A percentile compares a stretch with the other conserved stretches of the same genome.
phyloP scores from a whole-genome alignment of 2,329 filamentous ascomycete genomes.

The Paracoccidioides lutzii region DNA sequence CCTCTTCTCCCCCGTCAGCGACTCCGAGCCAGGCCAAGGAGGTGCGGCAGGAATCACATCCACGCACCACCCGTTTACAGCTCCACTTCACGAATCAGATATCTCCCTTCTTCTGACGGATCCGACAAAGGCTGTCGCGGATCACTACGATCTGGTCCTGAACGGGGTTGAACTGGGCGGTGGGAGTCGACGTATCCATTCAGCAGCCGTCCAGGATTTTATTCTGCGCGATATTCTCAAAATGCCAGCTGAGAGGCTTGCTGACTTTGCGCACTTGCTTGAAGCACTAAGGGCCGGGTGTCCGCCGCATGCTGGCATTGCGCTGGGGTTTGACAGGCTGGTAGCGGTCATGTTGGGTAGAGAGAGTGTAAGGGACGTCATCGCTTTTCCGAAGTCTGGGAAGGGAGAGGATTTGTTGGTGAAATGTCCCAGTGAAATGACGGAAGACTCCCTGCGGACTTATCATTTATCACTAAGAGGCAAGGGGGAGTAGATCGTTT shows the following conservation, averaged over 20 bases:
- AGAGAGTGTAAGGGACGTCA: constrained; percentile 76
- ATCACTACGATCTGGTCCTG: constrained; percentile 91
- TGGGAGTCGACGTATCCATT: constrained; percentile 84
- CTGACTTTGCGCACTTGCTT: constrained; percentile 73
- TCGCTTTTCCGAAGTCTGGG: constrained; percentile 91
- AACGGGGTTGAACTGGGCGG: constrained; percentile 93
- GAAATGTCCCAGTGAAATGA: constrained; percentile 59
- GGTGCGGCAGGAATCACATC: constrained; percentile 67
- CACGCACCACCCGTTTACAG: constrained; percentile 93
- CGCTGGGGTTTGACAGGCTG: constrained; percentile 80
- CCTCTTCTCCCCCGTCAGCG: constrained; percentile 64
- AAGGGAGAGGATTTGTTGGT: constrained; percentile 79
- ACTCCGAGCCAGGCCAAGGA: constrained; percentile 63
- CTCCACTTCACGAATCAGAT: constrained; percentile 59
- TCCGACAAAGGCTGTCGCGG: constrained; percentile 60
- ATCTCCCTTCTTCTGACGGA: constrained; percentile 60
- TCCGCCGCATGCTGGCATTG: constrained; percentile 88
- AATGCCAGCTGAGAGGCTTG: constrained; percentile 59
- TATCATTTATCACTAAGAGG: constrained; percentile 42
- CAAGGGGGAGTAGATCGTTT: background rate
- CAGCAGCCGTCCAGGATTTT: constrained; percentile 67
- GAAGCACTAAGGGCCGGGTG: constrained; percentile 73
- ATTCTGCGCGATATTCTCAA: constrained; percentile 72
- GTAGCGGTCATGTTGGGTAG: constrained; percentile 66
- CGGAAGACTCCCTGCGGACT: constrained; percentile 43